Conservation (phyloP, 768 basidiomycete species). For the Lentinus tigrinus region DNA sequence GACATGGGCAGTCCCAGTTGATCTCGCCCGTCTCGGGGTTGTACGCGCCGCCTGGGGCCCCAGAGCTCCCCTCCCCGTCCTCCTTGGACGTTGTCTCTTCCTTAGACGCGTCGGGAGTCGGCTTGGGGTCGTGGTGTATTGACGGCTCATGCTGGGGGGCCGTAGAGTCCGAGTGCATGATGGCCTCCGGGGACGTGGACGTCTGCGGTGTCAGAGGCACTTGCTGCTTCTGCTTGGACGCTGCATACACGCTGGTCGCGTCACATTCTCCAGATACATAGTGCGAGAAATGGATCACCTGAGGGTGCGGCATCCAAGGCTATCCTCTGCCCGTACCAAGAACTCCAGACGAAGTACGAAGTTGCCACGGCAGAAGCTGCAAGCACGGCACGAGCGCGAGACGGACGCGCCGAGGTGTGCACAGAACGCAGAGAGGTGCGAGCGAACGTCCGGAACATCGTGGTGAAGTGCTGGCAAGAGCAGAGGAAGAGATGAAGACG, state of each 20-base stretch:
- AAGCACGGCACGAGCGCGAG: constrained; percentile 22
- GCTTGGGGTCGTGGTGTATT: not conserved
- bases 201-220: constrained; percentile 13
- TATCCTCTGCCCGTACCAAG: constrained; percentile 19
- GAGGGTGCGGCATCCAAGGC: constrained; percentile 18
- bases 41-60: constrained; percentile 56
- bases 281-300: constrained; percentile 1
- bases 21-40: constrained; percentile 98
- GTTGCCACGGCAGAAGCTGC: constrained; percentile 32
- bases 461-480: not conserved
- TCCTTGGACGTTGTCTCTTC: constrained; percentile 1
- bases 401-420: constrained; percentile 39
- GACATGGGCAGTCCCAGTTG: constrained; percentile 99
- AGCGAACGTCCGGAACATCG: constrained; percentile 56
- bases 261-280: not conserved
- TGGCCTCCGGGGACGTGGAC: constrained; percentile 5
- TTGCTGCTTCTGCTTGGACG: constrained; percentile 20
- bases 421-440: constrained; percentile 53
- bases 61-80: constrained; percentile 27
- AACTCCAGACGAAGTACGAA: constrained; percentile 34
- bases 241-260: not conserved
- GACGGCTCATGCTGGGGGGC: constrained; percentile 5
- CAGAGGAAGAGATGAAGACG: not conserved
- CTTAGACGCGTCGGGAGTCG: constrained; percentile 3
- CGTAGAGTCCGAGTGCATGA: constrained; percentile 3